phyloP scores from a whole-genome alignment of 2,329 filamentous ascomycete genomes.

The Sphaerulina vaccinii region DNA sequence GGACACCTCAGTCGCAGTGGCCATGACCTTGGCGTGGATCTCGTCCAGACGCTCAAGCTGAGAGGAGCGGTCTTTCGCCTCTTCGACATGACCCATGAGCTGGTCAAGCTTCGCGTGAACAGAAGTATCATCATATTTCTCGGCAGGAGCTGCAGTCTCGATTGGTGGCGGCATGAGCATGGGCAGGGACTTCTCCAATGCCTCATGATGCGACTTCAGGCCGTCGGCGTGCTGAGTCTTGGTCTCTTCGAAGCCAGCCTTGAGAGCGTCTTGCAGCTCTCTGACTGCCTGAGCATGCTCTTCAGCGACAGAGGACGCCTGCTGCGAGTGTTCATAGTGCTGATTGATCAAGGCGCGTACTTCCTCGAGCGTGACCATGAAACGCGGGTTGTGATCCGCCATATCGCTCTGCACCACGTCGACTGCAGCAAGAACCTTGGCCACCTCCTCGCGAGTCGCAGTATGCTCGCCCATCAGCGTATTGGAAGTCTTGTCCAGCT shows the following conservation, averaged over 20 bases:
- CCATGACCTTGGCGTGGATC: conserved; percentile 82
- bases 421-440: conserved; percentile 70
- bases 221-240: conserved; percentile 37
- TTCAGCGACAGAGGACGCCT: conserved; percentile 40
- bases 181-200: conserved; percentile 44
- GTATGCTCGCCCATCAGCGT: conserved; percentile 77
- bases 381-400: conserved; percentile 80
- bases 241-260: conserved; percentile 45
- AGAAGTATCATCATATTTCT: conserved; percentile 64
- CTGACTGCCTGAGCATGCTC: conserved; percentile 45
- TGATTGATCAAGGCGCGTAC: conserved; percentile 78
- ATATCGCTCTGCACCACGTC: conserved; percentile 76
- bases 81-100: conserved; percentile 62
- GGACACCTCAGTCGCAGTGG: conserved; percentile 79
- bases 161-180: conserved; percentile 46
- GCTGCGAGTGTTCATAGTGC: conserved; percentile 85
- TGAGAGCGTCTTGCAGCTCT: conserved; percentile 45
- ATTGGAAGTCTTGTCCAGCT: conserved; percentile 71
- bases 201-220: conserved; percentile 42
- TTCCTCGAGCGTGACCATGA: conserved; percentile 81
- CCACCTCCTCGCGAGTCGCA: conserved; percentile 76
- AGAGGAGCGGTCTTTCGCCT: conserved; percentile 66
- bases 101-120: conserved; percentile 49
- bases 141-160: conserved; percentile 41
- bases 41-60: conserved; percentile 82